phyloP scores from a whole-genome alignment of 768 basidiomycete species.

The Suillus decipiens region DNA sequence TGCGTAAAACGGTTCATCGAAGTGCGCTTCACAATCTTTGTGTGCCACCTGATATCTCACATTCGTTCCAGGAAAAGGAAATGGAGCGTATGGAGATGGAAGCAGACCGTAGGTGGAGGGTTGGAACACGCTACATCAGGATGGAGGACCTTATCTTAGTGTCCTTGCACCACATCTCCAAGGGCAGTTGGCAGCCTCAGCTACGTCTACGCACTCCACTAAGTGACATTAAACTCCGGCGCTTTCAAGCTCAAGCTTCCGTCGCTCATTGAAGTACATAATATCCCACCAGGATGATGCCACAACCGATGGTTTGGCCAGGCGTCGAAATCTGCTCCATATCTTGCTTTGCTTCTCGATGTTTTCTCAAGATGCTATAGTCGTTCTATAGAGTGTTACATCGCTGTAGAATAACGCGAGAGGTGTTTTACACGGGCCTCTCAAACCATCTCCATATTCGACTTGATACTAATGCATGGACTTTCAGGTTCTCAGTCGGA shows the following conservation, averaged over 20 bases:
- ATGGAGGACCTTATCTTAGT: slow-evolving; percentile 72
- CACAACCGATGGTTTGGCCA: neutral
- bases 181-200: slow-evolving; percentile 83
- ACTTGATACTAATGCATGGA: neutral
- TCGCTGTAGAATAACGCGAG: too few relatives aligned
- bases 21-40: slow-evolving; percentile 35
- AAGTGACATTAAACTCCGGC: neutral
- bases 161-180: slow-evolving; percentile 79
- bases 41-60: slow-evolving; percentile 11
- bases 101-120: slow-evolving; percentile 58
- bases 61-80: slow-evolving; percentile 46
- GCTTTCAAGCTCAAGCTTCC: neutral
- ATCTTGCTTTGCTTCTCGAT: neutral
- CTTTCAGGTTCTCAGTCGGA: neutral
- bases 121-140: slow-evolving; percentile 56
- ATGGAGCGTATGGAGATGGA: slow-evolving; percentile 61
- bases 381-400: neutral
- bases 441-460: neutral
- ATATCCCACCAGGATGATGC: neutral
- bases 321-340: neutral
- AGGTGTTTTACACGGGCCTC: neutral
- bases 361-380: neutral
- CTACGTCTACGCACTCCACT: slow-evolving; percentile 46
- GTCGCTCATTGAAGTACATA: neutral
- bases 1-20: slow-evolving; percentile 69